phyloP scores from a whole-genome alignment of 129 eudicot genomes.

The Escallonia herrerae region DNA sequence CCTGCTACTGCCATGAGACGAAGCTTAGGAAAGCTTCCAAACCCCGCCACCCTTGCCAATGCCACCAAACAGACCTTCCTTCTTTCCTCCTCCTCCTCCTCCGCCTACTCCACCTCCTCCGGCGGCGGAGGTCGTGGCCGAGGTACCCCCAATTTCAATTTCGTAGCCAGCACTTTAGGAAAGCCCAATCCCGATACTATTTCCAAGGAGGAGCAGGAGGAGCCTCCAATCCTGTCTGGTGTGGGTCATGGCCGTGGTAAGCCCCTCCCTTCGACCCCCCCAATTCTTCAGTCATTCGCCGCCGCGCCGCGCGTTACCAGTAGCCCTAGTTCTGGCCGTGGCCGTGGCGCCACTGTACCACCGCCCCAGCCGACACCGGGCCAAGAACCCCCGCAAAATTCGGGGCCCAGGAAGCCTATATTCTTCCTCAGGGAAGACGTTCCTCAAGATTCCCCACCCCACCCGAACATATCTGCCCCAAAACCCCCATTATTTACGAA shows the following conservation, averaged over 20 bases:
- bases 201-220: neutral
- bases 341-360: slow-evolving; percentile 22
- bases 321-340: slow-evolving; percentile 27
- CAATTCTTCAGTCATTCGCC: slow-evolving; percentile 21
- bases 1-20: slow-evolving; percentile 36
- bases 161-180: slow-evolving; percentile 3
- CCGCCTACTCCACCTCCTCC: slow-evolving; percentile 25
- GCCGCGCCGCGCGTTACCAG: neutral
- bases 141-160: slow-evolving; percentile 24
- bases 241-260: slow-evolving; percentile 60
- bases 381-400: neutral
- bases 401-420: slow-evolving; percentile 17
- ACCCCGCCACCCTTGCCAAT: slow-evolving; percentile 31
- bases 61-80: slow-evolving; percentile 12
- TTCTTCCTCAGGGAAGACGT: slow-evolving; percentile 30
- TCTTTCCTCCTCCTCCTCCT: slow-evolving; percentile 16
- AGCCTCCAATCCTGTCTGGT: slow-evolving; percentile 13
- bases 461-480: neutral
- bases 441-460: neutral
- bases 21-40: slow-evolving; percentile 32
- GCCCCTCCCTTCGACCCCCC: slow-evolving; percentile 22
- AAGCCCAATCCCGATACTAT: slow-evolving; percentile 7
- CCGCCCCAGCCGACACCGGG: neutral
- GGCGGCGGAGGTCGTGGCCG: slow-evolving; percentile 51
- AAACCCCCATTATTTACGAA: slow-evolving; percentile 5